Conservation (phyloP, 495 filamentous ascomycete genomes). For the Parmelia sp. region DNA sequence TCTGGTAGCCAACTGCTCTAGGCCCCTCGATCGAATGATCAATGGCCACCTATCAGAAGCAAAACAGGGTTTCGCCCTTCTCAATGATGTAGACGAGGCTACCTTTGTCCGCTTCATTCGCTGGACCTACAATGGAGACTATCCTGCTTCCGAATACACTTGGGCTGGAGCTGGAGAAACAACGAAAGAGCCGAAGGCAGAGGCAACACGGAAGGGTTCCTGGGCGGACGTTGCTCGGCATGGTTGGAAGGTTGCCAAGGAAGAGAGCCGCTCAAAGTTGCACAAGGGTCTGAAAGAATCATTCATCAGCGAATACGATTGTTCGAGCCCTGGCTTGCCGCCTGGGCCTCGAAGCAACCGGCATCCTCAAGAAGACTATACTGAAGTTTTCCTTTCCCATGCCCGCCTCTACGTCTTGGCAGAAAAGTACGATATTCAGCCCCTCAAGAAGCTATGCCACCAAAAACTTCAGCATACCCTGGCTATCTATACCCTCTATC, state of each 20-base stretch:
- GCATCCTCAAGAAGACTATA: conserved; percentile 31
- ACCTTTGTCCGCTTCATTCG: conserved; percentile 15
- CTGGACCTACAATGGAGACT: conserved; percentile 13
- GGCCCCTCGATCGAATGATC: conserved; percentile 18
- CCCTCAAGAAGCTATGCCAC: conserved; percentile 31
- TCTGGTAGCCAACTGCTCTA: conserved; percentile 12
- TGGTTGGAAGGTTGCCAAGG: too few species aligned
- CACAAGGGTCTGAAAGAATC: neutral
- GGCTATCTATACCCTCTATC: conserved; percentile 30
- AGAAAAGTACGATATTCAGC: conserved; percentile 35
- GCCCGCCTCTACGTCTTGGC: conserved; percentile 38
- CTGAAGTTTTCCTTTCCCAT: conserved; percentile 35
- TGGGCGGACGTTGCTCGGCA: too few species aligned
- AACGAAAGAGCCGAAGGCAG: neutral
- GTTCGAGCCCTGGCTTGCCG: neutral
- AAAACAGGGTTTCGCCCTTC: conserved; percentile 15
- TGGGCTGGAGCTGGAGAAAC: neutral
- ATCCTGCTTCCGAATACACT: conserved; percentile 1
- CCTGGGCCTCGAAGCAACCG: conserved; percentile 4
- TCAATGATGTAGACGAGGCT: conserved; percentile 12
- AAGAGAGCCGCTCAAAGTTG: neutral
- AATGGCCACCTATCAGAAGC: conserved; percentile 18
- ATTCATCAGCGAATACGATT: neutral
- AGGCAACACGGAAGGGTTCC: neutral
- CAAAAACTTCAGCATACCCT: conserved; percentile 34